These are phyloP conservation scores for Wickerhamiella galacta DNA, from an alignment of 805 yeast genomes.

Conservation along the genomic window DNA sequence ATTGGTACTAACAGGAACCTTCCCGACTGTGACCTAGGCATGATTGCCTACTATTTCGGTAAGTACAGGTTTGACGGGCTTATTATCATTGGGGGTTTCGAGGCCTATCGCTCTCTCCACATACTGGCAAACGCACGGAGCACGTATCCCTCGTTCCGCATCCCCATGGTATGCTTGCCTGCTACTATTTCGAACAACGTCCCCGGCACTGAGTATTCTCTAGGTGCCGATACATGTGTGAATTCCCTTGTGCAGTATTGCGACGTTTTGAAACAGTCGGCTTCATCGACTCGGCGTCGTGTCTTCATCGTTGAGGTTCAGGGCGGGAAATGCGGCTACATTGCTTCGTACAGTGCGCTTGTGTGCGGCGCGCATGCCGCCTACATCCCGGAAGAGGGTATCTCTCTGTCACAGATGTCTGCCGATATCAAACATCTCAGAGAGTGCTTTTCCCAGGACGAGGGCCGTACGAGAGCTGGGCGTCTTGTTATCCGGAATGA, in stretches of 20 bases:
- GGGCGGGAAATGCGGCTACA: constrained; percentile 92
- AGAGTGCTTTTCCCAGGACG: constrained; percentile 52
- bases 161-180: constrained; percentile 87
- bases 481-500: constrained; percentile 73
- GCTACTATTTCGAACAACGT: constrained; percentile 95
- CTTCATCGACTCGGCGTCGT: constrained; percentile 84
- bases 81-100: constrained; percentile 88
- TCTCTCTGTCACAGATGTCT: constrained; percentile 48
- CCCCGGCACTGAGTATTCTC: constrained; percentile 95
- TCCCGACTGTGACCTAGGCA: constrained; percentile 73
- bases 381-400: constrained; percentile 78
- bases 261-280: constrained; percentile 87
- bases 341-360: constrained; percentile 72
- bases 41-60: constrained; percentile 85
- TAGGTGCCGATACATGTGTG: constrained; percentile 92
- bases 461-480: constrained; percentile 71
- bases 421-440: constrained; percentile 58
- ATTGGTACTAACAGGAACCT: constrained; percentile 87
- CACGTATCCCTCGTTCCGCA: constrained; percentile 77
- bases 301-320: constrained; percentile 95
- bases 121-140: constrained; percentile 63
- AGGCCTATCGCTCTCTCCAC: constrained; percentile 77
- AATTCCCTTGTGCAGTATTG: constrained; percentile 82
- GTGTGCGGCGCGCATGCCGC: constrained; percentile 85
- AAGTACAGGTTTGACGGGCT: constrained; percentile 78